Evolutionary conservation across 306 rosid species (phyloP), one percentile per base, ranked within the genome.

Genomic region (Glycine latifolia): DNA sequence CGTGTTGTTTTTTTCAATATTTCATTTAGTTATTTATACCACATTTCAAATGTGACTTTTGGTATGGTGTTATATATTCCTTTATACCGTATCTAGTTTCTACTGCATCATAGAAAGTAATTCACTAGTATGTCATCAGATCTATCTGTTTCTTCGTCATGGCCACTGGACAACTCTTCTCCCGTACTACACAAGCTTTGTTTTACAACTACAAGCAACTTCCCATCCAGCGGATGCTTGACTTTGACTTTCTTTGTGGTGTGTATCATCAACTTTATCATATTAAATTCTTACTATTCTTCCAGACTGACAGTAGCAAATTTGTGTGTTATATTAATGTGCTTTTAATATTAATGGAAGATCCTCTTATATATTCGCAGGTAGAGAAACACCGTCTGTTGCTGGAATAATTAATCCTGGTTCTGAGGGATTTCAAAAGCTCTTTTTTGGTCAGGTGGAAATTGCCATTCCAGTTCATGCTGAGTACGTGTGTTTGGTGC

Each of bases 181-280:
- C 97, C n/a, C 90, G 88, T 67, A 87, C 91, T 3, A 90, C 98
- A 12, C 95, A 92, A 77, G 94, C 97, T 50, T 83, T 94, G 83
- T 94, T 92, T 86, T 94, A 94, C 88, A 94, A 92, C 85, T 92
- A 92, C 86, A 94, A 92, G 87, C 98, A 94, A 69, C 91, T 94
- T 59, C 97, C 98, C 17, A 80, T 94, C 82, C 98, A 94, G 86
- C 92, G 97, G 87, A 94, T 94, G 95, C 97, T 94, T 56, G 98
- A 94, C 87, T 94, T 94, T 77, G 98, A 94, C 88, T 92, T 92
- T 83, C 95, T 94, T 77, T 94, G 98, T 4, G 95, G 98, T 94
- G 71, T 46, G 94, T 80, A 47, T 59, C 71, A 46, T 65, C 70
- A 1, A 49, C 52, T 76, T 79, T 48, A 7, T 79, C 3, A 16